phyloP scores from a whole-genome alignment of 768 basidiomycete species.

The Calvatia gigantea region DNA sequence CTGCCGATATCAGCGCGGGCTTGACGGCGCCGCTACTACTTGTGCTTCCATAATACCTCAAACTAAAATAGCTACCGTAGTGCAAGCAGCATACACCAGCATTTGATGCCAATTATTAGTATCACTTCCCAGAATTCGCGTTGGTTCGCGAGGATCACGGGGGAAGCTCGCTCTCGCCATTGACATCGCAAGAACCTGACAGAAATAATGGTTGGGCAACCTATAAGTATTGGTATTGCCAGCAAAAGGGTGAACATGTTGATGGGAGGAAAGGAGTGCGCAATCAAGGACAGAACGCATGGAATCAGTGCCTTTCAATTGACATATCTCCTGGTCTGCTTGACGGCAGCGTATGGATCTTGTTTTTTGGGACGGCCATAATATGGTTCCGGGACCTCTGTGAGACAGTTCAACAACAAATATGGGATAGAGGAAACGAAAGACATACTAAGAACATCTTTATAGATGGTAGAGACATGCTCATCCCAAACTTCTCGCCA shows the following conservation, averaged over 20 bases:
- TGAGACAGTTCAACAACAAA: conserved; percentile 12
- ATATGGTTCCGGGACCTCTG: conserved; percentile 47
- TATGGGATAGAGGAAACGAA: conserved; percentile 11
- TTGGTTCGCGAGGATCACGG: conserved; percentile 4
- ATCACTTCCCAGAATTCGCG: background rate
- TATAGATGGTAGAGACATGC: conserved; percentile 61
- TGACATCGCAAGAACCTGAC: background rate
- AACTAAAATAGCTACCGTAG: background rate
- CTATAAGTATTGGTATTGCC: background rate
- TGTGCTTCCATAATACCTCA: too few species aligned
- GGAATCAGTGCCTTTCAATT: conserved; percentile 17
- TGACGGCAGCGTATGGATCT: conserved; percentile 54
- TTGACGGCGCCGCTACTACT: too few species aligned
- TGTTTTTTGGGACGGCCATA: conserved; percentile 51
- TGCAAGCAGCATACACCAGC: background rate
- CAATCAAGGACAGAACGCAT: background rate
- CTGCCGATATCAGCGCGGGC: background rate
- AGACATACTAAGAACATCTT: conserved; percentile 62
- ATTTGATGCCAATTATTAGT: background rate
- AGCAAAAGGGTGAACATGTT: background rate
- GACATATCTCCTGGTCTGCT: conserved; percentile 46
- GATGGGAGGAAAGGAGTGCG: background rate
- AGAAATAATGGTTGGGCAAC: background rate
- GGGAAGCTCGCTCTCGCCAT: background rate
- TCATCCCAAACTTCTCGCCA: conserved; percentile 78